Conservation (phyloP, 2,329 filamentous ascomycete species). For the Claviceps sp. region DNA sequence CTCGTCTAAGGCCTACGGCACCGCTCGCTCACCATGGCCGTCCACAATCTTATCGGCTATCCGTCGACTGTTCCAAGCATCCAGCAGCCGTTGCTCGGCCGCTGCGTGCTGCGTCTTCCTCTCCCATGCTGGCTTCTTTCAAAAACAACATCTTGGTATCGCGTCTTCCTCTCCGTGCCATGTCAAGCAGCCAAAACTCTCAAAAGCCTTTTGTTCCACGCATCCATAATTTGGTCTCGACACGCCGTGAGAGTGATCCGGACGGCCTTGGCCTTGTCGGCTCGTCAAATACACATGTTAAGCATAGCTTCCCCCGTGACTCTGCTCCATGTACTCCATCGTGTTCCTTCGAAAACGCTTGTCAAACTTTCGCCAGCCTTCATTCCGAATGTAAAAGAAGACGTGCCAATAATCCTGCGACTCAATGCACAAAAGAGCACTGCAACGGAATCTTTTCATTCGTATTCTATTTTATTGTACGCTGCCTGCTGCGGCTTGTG, state of each 20-base stretch:
- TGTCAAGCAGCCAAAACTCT: not conserved
- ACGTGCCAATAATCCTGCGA: not conserved
- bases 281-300: not conserved
- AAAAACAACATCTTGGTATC: not conserved
- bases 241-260: not conserved
- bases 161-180: not conserved
- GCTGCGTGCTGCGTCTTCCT: not conserved
- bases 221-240: not conserved
- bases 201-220: not conserved
- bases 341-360: constrained; percentile 2
- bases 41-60: not conserved
- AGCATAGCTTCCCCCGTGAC: not conserved
- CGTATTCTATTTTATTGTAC: constrained; percentile 6
- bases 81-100: not conserved
- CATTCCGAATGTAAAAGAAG: not conserved
- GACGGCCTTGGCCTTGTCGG: too few species aligned
- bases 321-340: not conserved
- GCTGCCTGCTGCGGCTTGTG: not conserved
- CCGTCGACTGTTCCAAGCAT: not conserved
- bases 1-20: not conserved
- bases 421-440: not conserved
- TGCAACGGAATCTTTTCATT: not conserved
- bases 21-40: not conserved
- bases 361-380: constrained; percentile 1
- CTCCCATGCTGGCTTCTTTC: not conserved